A percentile compares a stretch with the other conserved stretches of the same genome.
Conservation (phyloP, 345 rosid genomes). For the Schrenkiella parvula region DNA sequence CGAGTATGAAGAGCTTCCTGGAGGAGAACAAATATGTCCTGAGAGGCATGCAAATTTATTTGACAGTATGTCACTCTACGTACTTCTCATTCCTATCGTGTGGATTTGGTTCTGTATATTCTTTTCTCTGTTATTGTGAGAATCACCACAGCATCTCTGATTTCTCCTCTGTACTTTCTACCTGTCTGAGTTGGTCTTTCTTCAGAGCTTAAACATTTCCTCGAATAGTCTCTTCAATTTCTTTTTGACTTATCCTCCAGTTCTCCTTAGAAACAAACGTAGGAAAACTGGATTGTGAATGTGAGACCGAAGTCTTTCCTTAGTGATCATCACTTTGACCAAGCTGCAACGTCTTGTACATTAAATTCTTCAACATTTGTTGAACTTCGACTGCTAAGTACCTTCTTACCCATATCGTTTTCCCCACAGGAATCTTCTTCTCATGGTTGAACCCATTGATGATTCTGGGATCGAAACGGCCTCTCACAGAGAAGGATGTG, state of each 20-base stretch:
- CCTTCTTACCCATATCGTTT: neutral
- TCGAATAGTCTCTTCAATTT: neutral
- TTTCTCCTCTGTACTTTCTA: neutral
- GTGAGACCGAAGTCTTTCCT: neutral
- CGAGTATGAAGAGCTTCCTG: constrained; percentile 91
- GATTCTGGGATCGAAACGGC: constrained; percentile 81
- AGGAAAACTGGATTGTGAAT: constrained; percentile 1
- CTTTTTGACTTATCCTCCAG: neutral
- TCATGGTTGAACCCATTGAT: constrained; percentile 88
- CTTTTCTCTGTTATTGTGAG: constrained; percentile 16
- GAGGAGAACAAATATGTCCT: constrained; percentile 87
- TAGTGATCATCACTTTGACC: constrained; percentile 6
- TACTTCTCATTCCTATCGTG: constrained; percentile 6
- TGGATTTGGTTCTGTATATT: constrained; percentile 12
- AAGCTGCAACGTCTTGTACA: neutral
- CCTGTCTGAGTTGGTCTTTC: neutral
- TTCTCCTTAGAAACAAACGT: neutral
- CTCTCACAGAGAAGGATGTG: constrained; percentile 88
- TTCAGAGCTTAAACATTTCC: neutral
- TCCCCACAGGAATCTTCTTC: constrained; percentile 50
- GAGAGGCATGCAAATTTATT: constrained; percentile 72
- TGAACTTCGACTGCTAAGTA: neutral
- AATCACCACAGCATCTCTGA: constrained; percentile 1
- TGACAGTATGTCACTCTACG: constrained; percentile 57
- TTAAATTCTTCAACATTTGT: constrained; percentile 8